Percentiles rank a stretch among this genome's conserved stretches.
phyloP scores from a whole-genome alignment of 495 filamentous ascomycete genomes.

The Rostrohypoxylon terebratum region DNA sequence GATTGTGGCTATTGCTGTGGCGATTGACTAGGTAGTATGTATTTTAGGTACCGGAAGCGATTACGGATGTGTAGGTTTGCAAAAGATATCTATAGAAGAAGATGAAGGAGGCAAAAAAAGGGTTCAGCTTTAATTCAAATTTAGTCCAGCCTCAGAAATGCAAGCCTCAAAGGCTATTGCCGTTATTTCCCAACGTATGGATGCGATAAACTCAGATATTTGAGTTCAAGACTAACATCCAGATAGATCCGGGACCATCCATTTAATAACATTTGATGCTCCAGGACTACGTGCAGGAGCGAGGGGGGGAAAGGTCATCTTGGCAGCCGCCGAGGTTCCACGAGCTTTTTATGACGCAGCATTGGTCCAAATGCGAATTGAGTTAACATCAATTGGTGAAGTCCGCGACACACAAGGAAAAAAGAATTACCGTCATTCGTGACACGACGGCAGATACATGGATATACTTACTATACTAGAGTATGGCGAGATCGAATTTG shows the following conservation, averaged over 20 bases:
- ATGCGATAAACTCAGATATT: neutral
- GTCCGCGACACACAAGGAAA: neutral
- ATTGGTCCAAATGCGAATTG: neutral
- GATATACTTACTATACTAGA: neutral
- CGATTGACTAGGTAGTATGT: neutral
- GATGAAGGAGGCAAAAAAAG: neutral
- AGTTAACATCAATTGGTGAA: neutral
- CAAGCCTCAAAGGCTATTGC: neutral
- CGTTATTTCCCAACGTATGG: neutral
- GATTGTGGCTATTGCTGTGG: no score
- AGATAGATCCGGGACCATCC: neutral
- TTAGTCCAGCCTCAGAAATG: neutral
- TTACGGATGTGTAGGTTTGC: neutral
- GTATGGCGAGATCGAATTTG: no score
- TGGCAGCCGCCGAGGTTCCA: constrained; percentile 36
- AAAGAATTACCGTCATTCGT: neutral
- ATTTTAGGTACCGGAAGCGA: neutral
- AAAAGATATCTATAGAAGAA: neutral
- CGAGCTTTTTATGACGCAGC: constrained; percentile 21
- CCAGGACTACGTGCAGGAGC: neutral
- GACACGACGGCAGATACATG: neutral
- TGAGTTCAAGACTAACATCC: neutral
- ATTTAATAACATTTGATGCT: no score
- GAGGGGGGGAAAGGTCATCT: constrained; percentile 5
- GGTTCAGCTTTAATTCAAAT: neutral